These are phyloP conservation scores for Eragrostis curvula DNA, from an alignment of 176 grass and related monocot genomes.

Conservation along the genomic window DNA sequence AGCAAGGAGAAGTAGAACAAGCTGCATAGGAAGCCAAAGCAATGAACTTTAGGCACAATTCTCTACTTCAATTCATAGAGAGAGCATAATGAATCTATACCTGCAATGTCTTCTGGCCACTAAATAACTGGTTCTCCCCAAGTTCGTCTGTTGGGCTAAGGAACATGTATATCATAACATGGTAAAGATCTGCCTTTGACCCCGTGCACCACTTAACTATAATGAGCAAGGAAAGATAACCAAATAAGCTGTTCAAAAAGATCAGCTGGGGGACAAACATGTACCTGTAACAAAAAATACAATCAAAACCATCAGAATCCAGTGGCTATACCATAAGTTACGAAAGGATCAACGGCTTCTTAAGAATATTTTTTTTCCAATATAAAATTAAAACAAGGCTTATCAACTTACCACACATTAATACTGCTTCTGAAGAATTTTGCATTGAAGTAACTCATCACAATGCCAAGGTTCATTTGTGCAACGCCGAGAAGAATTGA, in stretches of 20 bases:
- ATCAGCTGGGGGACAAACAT: constrained; percentile 90
- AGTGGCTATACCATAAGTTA: background rate
- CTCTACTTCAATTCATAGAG: background rate
- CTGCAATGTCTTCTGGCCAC: constrained; percentile 84
- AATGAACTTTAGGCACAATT: background rate
- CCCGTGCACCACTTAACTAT: constrained; percentile 95
- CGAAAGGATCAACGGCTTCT: constrained; percentile 19
- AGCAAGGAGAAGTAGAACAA: constrained; percentile 78
- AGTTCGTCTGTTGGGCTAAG: constrained; percentile 85
- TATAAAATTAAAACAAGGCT: constrained; percentile 25
- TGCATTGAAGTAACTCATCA: constrained; percentile 94
- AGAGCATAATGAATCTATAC: constrained; percentile 42
- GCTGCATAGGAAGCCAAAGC: constrained; percentile 44
- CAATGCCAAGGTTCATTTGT: constrained; percentile 98
- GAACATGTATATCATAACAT: constrained; percentile 99
- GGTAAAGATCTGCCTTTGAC: constrained; percentile 88
- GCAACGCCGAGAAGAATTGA: constrained; percentile 93
- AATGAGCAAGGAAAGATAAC: constrained; percentile 89
- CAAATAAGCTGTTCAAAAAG: constrained; percentile 94
- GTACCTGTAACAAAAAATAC: constrained; percentile 56
- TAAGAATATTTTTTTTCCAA: background rate
- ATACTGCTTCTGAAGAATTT: constrained; percentile 75
- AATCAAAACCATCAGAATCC: constrained; percentile 29
- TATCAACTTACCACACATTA: constrained; percentile 76
- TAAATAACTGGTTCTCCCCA: constrained; percentile 95